phyloP scores from a whole-genome alignment of 1,139 yeast genomes.

The Suhomyces bribrorum region DNA sequence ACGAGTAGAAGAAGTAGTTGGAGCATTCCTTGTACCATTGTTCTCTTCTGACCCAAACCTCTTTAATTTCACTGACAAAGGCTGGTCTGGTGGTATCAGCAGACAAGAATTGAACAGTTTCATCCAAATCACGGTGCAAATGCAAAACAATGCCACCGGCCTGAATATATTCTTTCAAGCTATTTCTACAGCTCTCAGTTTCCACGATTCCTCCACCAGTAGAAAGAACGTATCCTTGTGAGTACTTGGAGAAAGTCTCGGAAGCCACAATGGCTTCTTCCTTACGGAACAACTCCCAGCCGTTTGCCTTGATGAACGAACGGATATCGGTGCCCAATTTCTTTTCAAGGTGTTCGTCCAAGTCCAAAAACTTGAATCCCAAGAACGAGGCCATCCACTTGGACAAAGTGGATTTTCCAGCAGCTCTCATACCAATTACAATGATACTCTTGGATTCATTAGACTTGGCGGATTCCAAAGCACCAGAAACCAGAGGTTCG shows the following conservation, averaged over 20 bases:
- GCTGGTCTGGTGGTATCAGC: slow-evolving; percentile 88
- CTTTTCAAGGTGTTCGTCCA: slow-evolving; percentile 72
- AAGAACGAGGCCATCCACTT: slow-evolving; percentile 73
- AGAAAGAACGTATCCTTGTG: slow-evolving; percentile 70
- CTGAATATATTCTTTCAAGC: slow-evolving; percentile 55
- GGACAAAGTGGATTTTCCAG: slow-evolving; percentile 90
- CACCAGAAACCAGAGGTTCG: slow-evolving; percentile 34
- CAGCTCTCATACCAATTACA: slow-evolving; percentile 97
- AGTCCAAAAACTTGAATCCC: slow-evolving; percentile 74
- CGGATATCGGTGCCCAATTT: slow-evolving; percentile 59
- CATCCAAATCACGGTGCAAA: slow-evolving; percentile 82
- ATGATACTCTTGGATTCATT: slow-evolving; percentile 57
- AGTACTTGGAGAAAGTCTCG: slow-evolving; percentile 48
- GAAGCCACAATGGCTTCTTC: slow-evolving; percentile 63
- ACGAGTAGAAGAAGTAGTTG: slow-evolving; percentile 74
- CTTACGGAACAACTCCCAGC: slow-evolving; percentile 86
- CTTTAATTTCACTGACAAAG: slow-evolving; percentile 70
- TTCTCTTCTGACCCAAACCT: slow-evolving; percentile 85
- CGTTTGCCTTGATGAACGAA: slow-evolving; percentile 62
- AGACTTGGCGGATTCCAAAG: slow-evolving; percentile 5
- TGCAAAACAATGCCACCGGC: slow-evolving; percentile 81
- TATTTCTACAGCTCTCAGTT: slow-evolving; percentile 61
- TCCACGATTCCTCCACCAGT: slow-evolving; percentile 98
- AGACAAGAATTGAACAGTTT: slow-evolving; percentile 72
- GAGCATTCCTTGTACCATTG: slow-evolving; percentile 80